Conservation (phyloP, 176 grass and related monocot genomes). For the Metroxylon sagu region DNA sequence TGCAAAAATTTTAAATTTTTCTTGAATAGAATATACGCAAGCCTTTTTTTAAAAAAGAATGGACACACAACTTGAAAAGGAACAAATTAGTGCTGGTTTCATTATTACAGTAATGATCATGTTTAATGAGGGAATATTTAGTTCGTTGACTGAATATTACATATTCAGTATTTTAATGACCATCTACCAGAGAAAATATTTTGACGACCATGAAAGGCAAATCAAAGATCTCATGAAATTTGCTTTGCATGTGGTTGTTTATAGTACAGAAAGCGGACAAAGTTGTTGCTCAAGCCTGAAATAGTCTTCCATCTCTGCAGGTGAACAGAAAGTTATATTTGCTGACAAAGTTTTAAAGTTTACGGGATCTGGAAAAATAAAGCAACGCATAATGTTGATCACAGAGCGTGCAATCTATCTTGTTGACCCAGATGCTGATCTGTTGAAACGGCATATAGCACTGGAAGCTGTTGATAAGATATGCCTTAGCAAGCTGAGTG, state of each 20-base stretch:
- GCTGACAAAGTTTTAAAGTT: constrained; percentile 16
- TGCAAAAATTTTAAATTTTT: too few relatives aligned
- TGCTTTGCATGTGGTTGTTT: background rate
- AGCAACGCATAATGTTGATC: constrained; percentile 8
- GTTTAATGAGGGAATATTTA: too few relatives aligned
- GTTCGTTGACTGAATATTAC: too few relatives aligned
- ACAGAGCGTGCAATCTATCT: constrained; percentile 10
- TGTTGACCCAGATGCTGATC: constrained; percentile 6
- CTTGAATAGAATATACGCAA: too few relatives aligned
- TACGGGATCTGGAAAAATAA: constrained; percentile 18
- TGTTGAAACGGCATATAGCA: constrained; percentile 8
- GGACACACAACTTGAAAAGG: too few relatives aligned
- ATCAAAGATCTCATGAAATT: background rate
- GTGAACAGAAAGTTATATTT: constrained; percentile 13
- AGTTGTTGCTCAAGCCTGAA: background rate
- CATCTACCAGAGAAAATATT: too few relatives aligned
- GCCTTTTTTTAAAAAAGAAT: too few relatives aligned
- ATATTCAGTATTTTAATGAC: too few relatives aligned
- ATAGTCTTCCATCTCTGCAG: background rate
- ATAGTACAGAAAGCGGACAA: background rate
- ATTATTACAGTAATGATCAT: too few relatives aligned
- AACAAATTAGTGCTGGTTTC: too few relatives aligned
- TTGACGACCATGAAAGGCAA: too few relatives aligned
- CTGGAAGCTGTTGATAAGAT: constrained; percentile 14
- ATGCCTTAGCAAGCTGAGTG: constrained; percentile 27